Evolutionary conservation across 1,284 basidiomycete species (phyloP), one percentile per base, ranked within the genome.

Genomic region (Ceratobasidium sp.): DNA sequence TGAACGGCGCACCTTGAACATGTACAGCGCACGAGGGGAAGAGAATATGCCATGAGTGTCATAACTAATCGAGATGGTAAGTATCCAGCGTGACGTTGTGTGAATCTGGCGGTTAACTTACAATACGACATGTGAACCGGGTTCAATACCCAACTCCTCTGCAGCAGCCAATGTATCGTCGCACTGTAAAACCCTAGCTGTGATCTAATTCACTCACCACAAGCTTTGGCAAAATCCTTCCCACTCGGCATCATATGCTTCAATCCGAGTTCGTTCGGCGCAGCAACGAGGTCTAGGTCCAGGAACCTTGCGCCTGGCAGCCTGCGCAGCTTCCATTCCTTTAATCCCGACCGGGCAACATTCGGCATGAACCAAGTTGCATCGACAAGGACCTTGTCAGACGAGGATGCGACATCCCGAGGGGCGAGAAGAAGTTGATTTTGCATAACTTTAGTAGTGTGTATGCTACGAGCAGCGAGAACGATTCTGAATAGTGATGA

Each of bases 221-320:
- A 96, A 10, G 94, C 92, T 77, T 90, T 86, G 20, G 92, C 92
- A 84, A 99, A 99, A n/a, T 87, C 85, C 56, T 89, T 87, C 42
- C 86, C 87, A 23, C 87, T 85, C 3, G 97, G 97, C 89, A 99
- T 92, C 96, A 99, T 99, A 85, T 99, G 97, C 82, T 93, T 94
- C 23, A 99, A 87, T 15, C 93, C 93, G 4, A 96, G 87, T 9
- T 84, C 80, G 82, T 93, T 89, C 10, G 89, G 83, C 78, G 89
- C 90, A 1, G 93, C 91, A 28, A 94, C 92, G 67, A 91, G 88
- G 84, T 97, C 97, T 50, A 98, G 88, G 84, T 98, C 93, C 82
- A 97, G 89, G 82, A 93, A 95, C 42, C 88, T 90, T 0, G 96
- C 91, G 6, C 89, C 87, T 5, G 93, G 94, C 48, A 99, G 90